Conservation (phyloP, 2,329 filamentous ascomycete genomes). For the Sporothrix schenckii region DNA sequence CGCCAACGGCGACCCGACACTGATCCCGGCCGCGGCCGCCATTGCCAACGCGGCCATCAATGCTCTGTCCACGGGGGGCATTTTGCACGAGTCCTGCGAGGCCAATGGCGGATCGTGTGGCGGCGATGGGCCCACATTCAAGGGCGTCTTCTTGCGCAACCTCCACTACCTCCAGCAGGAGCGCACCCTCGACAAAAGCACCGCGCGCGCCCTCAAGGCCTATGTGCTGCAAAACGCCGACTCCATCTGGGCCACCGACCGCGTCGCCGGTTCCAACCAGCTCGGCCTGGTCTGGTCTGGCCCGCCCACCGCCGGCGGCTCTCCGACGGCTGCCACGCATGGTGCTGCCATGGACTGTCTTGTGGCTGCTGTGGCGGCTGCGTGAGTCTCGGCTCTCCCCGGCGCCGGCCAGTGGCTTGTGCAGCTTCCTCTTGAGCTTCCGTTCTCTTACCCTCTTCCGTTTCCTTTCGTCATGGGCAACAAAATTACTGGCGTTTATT, state of each 20-base stretch:
- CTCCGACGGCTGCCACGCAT: conserved; percentile 61
- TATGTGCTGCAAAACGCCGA: conserved; percentile 66
- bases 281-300: conserved; percentile 69
- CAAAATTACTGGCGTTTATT: background rate
- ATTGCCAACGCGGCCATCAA: conserved; percentile 58
- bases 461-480: background rate
- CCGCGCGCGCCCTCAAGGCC: conserved; percentile 47
- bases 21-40: conserved; percentile 48
- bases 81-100: conserved; percentile 60
- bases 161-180: conserved; percentile 58
- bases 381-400: conserved; percentile 31
- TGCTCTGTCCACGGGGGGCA: conserved; percentile 48
- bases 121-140: conserved; percentile 50
- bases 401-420: background rate
- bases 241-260: conserved; percentile 65
- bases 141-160: conserved; percentile 70
- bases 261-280: conserved; percentile 50
- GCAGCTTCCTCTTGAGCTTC: background rate
- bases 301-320: conserved; percentile 49
- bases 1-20: conserved; percentile 46
- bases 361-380: conserved; percentile 60
- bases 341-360: conserved; percentile 68
- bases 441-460: background rate
- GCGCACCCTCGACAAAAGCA: conserved; percentile 41
- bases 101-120: conserved; percentile 48